These are phyloP conservation scores for Globisporangium carolinianum DNA, from an alignment of 352 stramenopile species.

Conservation along the genomic window DNA sequence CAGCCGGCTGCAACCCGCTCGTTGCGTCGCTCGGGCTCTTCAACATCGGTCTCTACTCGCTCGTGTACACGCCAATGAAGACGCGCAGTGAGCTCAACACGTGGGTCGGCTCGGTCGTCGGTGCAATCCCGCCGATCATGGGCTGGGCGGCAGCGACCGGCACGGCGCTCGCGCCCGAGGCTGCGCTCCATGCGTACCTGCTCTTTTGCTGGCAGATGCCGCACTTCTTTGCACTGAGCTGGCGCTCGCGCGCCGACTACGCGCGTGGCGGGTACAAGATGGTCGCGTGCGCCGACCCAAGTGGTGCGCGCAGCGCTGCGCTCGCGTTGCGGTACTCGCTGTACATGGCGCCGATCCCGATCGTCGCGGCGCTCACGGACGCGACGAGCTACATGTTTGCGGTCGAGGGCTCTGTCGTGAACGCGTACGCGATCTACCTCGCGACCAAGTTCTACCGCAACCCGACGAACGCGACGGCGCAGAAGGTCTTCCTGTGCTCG, in stretches of 20 bases:
- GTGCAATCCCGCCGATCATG: constrained; percentile 97
- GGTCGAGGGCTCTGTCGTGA: constrained; percentile 94
- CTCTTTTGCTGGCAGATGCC: constrained; percentile 99
- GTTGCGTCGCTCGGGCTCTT: constrained; percentile 92
- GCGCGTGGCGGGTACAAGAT: constrained; percentile 91
- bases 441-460: constrained; percentile 94
- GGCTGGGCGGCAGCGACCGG: constrained; percentile 96
- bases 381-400: constrained; percentile 99
- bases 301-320: constrained; percentile 86
- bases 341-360: constrained; percentile 92
- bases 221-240: constrained; percentile 99
- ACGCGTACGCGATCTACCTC: constrained; percentile 93
- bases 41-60: constrained; percentile 98
- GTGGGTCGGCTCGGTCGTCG: constrained; percentile 98
- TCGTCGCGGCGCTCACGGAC: constrained; percentile 87
- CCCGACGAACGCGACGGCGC: constrained; percentile 91
- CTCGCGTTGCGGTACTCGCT: constrained; percentile 93
- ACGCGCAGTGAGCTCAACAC: constrained; percentile 96
- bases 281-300: constrained; percentile 91
- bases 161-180: constrained; percentile 57
- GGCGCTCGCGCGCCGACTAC: constrained; percentile 93
- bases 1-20: constrained; percentile 90
- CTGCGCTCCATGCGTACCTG: constrained; percentile 70
- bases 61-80: constrained; percentile 99
- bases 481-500: constrained; percentile 96